Evolutionary conservation across 2,329 filamentous ascomycete genomes (phyloP).

Genomic region (Knufia petricola): DNA sequence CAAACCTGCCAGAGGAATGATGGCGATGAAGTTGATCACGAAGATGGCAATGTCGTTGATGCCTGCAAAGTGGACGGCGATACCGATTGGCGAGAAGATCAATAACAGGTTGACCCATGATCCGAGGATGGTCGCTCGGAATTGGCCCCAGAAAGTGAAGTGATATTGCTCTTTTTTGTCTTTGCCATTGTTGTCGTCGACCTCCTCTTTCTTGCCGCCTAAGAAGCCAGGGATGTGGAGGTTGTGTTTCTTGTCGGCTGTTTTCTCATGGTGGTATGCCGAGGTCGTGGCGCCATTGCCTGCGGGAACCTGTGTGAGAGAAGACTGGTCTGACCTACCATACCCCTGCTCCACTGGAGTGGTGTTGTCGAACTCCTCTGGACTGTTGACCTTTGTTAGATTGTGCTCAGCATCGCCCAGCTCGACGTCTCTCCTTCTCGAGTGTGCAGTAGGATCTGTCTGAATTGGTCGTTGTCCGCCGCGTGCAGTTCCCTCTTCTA

Average conservation of each 20-base stretch:
- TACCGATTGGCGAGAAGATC: conserved; percentile 39
- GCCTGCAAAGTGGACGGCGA: conserved; percentile 54
- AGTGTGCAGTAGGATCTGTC: conserved; percentile 6
- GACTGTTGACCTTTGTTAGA: conserved; percentile 1
- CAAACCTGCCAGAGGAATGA: conserved; percentile 79
- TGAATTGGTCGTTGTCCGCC: not conserved
- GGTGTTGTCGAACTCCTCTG: not conserved
- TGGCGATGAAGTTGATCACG: conserved; percentile 86
- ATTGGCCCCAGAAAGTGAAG: conserved; percentile 55
- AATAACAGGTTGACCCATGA: conserved; percentile 83
- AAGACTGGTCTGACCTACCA: not conserved
- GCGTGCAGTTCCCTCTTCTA: not conserved
- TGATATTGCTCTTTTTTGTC: conserved; percentile 13
- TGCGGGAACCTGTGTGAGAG: not conserved
- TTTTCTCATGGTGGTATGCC: not conserved
- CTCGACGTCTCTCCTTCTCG: not conserved
- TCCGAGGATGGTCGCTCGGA: conserved; percentile 64
- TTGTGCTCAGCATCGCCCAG: not conserved
- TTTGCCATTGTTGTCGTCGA: conserved; percentile 20
- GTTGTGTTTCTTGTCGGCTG: conserved; percentile 2
- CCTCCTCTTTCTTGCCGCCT: not conserved
- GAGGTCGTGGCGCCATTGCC: not conserved
- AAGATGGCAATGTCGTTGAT: conserved; percentile 60
- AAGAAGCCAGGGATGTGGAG: not conserved
- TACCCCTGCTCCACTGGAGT: not conserved